Evolutionary conservation across 1,139 yeast species (phyloP).

Genomic region (Torulaspora pretoriensis): DNA sequence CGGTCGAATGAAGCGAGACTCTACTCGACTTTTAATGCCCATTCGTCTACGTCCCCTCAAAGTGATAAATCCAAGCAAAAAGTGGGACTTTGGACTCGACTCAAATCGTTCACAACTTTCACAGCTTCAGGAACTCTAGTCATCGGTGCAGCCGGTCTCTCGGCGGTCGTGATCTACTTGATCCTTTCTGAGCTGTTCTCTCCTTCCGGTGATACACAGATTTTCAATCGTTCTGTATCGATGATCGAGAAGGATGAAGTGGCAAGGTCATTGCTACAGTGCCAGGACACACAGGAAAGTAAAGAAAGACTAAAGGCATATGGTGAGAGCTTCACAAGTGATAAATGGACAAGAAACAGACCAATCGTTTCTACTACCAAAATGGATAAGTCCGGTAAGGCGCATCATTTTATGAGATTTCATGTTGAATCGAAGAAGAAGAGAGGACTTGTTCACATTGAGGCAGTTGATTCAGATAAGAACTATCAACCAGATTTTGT

Average conservation of each 20-base stretch:
- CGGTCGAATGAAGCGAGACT: neutral
- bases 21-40: conserved; percentile 19
- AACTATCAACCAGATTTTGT: conserved; percentile 70
- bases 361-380: conserved; percentile 61
- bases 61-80: conserved; percentile 16
- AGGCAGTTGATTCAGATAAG: conserved; percentile 60
- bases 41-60: conserved; percentile 4
- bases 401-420: conserved; percentile 78
- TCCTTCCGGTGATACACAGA: conserved; percentile 87
- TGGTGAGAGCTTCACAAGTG: conserved; percentile 64
- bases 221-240: conserved; percentile 81
- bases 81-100: conserved; percentile 37
- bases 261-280: conserved; percentile 55
- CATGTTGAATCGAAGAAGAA: conserved; percentile 67
- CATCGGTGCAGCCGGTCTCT: conserved; percentile 62
- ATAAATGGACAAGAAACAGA: conserved; percentile 83
- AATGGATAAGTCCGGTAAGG: conserved; percentile 67
- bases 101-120: conserved; percentile 57
- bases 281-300: conserved; percentile 38
- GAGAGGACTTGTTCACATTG: conserved; percentile 69
- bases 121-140: conserved; percentile 59
- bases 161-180: conserved; percentile 67
- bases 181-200: conserved; percentile 73
- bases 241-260: conserved; percentile 63
- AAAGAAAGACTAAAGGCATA: conserved; percentile 73